phyloP scores from a whole-genome alignment of 1,284 basidiomycete genomes.

The Moniliella sp. region DNA sequence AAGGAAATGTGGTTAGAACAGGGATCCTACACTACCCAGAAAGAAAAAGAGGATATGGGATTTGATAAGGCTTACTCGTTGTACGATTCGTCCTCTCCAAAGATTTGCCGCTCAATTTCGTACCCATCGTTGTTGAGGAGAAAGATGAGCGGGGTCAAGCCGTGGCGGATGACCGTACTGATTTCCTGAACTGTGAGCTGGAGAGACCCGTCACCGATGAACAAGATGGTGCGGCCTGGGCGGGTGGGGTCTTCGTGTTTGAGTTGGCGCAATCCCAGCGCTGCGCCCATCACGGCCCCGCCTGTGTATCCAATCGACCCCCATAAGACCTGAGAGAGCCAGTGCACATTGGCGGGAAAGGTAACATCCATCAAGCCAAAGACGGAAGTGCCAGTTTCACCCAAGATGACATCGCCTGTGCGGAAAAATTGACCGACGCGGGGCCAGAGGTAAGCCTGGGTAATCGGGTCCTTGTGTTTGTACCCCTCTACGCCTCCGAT shows the following conservation, averaged over 20 bases:
- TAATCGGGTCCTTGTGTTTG: no score
- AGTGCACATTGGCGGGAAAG: slow-evolving; percentile 14
- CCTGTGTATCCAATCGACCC: slow-evolving; percentile 70
- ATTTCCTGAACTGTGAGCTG: slow-evolving; percentile 42
- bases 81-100: slow-evolving; percentile 41
- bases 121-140: slow-evolving; percentile 75
- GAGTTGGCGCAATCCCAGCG: slow-evolving; percentile 53
- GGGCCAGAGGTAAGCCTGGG: slow-evolving; percentile 51
- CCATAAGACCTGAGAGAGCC: slow-evolving; percentile 45
- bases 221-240: slow-evolving; percentile 62
- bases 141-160: slow-evolving; percentile 55
- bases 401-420: slow-evolving; percentile 29
- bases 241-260: slow-evolving; percentile 34
- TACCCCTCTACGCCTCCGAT: no score
- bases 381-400: slow-evolving; percentile 20
- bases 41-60: no score
- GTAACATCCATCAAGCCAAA: slow-evolving; percentile 10
- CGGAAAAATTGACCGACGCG: slow-evolving; percentile 52
- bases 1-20: no score
- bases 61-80: slow-evolving; percentile 16
- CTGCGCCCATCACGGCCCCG: slow-evolving; percentile 48
- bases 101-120: slow-evolving; percentile 60
- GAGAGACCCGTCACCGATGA: slow-evolving; percentile 48
- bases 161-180: slow-evolving; percentile 51
- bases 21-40: no score